Percentiles rank a stretch among this genome's conserved stretches.
Evolutionary conservation across 106 monocot species (phyloP).

Genomic region (Phalaenopsis aphrodite): DNA sequence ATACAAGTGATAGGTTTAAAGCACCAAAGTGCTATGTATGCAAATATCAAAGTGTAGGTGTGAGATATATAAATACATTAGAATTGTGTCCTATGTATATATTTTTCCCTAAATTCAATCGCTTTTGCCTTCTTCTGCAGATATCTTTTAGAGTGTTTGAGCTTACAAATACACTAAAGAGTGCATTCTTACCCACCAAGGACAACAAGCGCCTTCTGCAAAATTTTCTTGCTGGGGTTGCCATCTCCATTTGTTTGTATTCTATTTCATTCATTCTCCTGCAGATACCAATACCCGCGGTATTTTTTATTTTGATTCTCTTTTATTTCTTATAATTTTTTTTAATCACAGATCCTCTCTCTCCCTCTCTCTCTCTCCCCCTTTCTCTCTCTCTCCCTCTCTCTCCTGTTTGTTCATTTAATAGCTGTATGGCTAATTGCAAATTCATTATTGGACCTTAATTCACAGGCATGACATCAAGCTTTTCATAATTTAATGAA

Average conservation of each 20-base stretch:
- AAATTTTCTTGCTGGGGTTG: slow-evolving; percentile 21
- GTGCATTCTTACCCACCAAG: slow-evolving; percentile 33
- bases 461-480: slow-evolving; percentile 1
- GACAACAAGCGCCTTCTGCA: slow-evolving; percentile 37
- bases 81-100: no score
- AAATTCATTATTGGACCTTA: neutral
- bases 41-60: no score
- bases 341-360: no score
- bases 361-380: no score
- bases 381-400: neutral
- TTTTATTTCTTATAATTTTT: neutral
- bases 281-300: neutral
- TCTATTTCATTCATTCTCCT: slow-evolving; percentile 22
- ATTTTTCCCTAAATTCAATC: no score
- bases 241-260: slow-evolving; percentile 22
- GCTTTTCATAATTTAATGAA: neutral
- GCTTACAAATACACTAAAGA: slow-evolving; percentile 50
- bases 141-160: slow-evolving; percentile 40
- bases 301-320: neutral
- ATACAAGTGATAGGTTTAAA: no score
- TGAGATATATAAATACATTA: no score
- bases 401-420: neutral
- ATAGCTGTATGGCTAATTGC: neutral
- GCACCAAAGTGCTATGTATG: no score
- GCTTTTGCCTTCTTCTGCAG: slow-evolving; percentile 16